Evolutionary conservation across 345 rosid genomes (phyloP).

Genomic region (Eucalyptus rudis): DNA sequence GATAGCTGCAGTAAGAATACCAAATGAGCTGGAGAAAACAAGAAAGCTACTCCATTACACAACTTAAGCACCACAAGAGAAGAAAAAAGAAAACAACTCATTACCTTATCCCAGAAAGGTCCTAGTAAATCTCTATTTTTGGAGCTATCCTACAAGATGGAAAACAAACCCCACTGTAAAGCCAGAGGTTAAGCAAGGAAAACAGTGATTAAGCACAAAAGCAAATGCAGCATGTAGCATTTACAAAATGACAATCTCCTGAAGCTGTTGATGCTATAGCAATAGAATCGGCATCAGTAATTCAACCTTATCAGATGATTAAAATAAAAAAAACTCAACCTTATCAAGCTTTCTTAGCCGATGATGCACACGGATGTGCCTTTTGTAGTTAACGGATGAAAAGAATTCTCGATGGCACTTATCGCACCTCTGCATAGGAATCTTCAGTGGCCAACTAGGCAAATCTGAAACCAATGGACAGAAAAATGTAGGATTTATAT

Average conservation of each 20-base stretch:
- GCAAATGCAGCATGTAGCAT: background rate
- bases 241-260: background rate
- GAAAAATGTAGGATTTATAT: background rate
- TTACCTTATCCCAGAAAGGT: slow-evolving; percentile 85
- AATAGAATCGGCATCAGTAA: background rate
- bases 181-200: background rate
- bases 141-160: slow-evolving; percentile 46
- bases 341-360: slow-evolving; percentile 71
- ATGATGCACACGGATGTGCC: slow-evolving; percentile 86
- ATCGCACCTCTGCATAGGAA: slow-evolving; percentile 85
- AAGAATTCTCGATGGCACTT: slow-evolving; percentile 83
- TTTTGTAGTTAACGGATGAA: slow-evolving; percentile 75
- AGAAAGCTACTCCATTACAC: background rate
- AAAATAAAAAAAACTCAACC: slow-evolving; percentile 23
- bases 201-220: background rate
- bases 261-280: background rate
- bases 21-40: background rate
- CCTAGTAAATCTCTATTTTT: slow-evolving; percentile 66
- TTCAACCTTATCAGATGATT: background rate
- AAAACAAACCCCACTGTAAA: background rate
- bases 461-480: slow-evolving; percentile 21
- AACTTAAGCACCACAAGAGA: background rate
- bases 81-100: background rate
- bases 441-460: slow-evolving; percentile 90
- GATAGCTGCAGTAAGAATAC: slow-evolving; percentile 46